Evolutionary conservation across 1,284 basidiomycete genomes (phyloP).

Genomic region (Leccinum angustisporum): DNA sequence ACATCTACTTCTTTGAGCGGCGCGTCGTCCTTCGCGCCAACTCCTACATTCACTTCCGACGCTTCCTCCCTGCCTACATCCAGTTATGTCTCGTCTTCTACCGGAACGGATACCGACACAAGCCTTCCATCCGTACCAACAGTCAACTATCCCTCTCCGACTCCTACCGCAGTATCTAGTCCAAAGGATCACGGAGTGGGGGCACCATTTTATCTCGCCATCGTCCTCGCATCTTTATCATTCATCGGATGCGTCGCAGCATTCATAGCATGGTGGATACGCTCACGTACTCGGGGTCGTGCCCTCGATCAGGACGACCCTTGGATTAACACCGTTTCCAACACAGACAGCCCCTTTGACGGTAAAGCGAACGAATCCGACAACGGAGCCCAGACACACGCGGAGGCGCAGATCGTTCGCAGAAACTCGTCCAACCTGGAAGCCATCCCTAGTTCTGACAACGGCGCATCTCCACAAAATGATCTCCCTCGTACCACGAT

Average conservation of each 20-base stretch:
- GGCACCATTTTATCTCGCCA: slow-evolving; percentile 35
- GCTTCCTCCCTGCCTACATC: slow-evolving; percentile 9
- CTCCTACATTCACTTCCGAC: slow-evolving; percentile 1
- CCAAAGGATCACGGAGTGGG: slow-evolving; percentile 27
- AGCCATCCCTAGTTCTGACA: slow-evolving; percentile 6
- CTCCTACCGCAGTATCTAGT: slow-evolving; percentile 18
- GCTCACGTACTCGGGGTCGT: slow-evolving; percentile 23
- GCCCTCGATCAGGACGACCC: slow-evolving; percentile 26
- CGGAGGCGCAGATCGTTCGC: slow-evolving; percentile 11
- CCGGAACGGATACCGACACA: slow-evolving; percentile 18
- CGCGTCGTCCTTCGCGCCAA: slow-evolving; percentile 1
- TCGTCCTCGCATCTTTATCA: slow-evolving; percentile 32
- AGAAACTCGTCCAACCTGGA: slow-evolving; percentile 18
- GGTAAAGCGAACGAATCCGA: background rate
- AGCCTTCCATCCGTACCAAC: slow-evolving; percentile 27
- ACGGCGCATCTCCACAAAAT: background rate
- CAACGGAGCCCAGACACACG: slow-evolving; percentile 1
- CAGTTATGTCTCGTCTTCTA: slow-evolving; percentile 5
- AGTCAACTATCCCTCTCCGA: slow-evolving; percentile 22
- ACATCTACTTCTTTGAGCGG: slow-evolving; percentile 13
- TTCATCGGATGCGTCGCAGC: slow-evolving; percentile 32
- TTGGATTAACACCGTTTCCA: slow-evolving; percentile 18
- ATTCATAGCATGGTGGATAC: slow-evolving; percentile 33
- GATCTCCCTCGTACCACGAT: background rate
- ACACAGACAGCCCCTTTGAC: background rate